Evolutionary conservation across 495 filamentous ascomycete species (phyloP), one percentile per base, ranked within the genome.

Genomic region (Ramalina intermedia): DNA sequence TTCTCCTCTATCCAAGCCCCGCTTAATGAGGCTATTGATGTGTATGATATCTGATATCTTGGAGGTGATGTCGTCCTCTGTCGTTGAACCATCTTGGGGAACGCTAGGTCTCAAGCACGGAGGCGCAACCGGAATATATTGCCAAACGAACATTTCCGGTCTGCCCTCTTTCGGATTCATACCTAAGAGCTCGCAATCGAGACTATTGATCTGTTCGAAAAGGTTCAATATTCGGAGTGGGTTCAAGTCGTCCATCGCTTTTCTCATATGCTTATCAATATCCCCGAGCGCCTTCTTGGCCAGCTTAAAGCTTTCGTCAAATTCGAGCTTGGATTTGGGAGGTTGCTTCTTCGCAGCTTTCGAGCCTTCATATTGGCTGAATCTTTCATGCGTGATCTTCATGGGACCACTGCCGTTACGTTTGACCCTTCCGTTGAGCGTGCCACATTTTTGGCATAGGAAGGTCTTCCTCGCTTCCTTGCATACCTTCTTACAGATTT

Each of bases 81-180:
- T 98, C 47, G 82, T 94, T 1, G 87, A 85, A 27, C 72, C 78
- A 49, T 96, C 91, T 61, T 96, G 90, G 35, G 80, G 78, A 6
- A 96, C 93, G 0, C 88, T 94, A 5, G 91, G 91, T 41, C 91
- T 76, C 57, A 98, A 94, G 56, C 85, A 89, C 24, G 96, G 82
- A 0, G 91, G 91, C 1, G 91, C 87, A 3, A 88, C 90, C 1
- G 91, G 91, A 21, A 98, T 73, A 61, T 87, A 95, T 63, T 94
- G 87, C 91, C 91, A 98, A 17, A 98, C 73, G 63, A 95, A 94
- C 84, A 94, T 94, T 57, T 98, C 91, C 1, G 91, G 91, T 41
- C 89, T 74, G 2, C 87, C 88, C 55, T 93, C 84, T 26, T 77
- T 71, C 29, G 91, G 86, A 54, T 94, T 78, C 62, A 98, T 74